These are phyloP conservation scores for Chlamydomonas schloesseri DNA, from an alignment of 139 green algal genomes.

Conservation along the genomic window DNA sequence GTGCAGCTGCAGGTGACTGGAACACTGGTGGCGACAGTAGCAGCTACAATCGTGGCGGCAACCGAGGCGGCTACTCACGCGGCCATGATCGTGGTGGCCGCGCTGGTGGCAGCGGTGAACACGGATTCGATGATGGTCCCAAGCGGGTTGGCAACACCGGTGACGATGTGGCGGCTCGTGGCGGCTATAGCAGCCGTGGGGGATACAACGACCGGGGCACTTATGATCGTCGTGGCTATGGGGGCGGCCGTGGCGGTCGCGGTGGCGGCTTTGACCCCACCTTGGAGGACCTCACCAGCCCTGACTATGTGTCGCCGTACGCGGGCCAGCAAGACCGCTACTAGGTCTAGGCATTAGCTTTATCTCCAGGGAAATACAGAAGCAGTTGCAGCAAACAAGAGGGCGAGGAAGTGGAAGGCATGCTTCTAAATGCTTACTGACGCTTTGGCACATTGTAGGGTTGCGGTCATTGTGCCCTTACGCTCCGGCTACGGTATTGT, in stretches of 20 bases:
- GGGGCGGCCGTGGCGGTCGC: neutral
- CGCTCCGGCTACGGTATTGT: too few relatives aligned
- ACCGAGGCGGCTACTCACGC: conserved; percentile 8
- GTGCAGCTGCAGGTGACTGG: neutral
- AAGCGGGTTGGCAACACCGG: too few relatives aligned
- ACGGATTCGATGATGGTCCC: neutral
- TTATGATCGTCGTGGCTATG: neutral
- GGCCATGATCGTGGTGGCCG: neutral
- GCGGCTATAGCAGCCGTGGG: too few relatives aligned
- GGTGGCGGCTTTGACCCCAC: neutral
- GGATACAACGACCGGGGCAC: neutral
- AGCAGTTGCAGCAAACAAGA: too few relatives aligned
- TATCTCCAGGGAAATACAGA: too few relatives aligned
- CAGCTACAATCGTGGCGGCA: neutral
- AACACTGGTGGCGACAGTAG: too few relatives aligned
- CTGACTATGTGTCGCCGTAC: conserved; percentile 27
- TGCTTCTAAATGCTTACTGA: too few relatives aligned
- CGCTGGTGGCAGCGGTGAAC: neutral
- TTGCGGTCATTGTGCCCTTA: too few relatives aligned
- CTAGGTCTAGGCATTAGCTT: too few relatives aligned
- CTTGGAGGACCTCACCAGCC: neutral
- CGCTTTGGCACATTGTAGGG: too few relatives aligned
- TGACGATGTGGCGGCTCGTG: too few relatives aligned
- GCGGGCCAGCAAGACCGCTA: conserved; percentile 6
- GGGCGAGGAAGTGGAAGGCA: too few relatives aligned